Evolutionary conservation across 352 stramenopile genomes (phyloP).

Genomic region (Blastocystis sp.): DNA sequence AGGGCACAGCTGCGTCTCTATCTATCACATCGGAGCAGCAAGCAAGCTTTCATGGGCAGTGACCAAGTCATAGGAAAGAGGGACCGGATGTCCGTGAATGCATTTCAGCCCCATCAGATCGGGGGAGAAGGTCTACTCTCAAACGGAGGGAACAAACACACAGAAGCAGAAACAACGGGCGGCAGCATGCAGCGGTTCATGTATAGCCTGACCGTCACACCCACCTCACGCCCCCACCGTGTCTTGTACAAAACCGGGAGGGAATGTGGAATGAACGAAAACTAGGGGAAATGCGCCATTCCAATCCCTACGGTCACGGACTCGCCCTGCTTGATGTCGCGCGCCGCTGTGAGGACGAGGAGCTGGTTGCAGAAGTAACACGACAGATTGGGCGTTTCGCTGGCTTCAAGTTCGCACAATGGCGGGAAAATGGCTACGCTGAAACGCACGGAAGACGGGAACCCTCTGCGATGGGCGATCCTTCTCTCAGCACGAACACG

Average conservation of each 20-base stretch:
- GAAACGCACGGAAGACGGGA: not conserved
- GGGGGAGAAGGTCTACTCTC: not conserved
- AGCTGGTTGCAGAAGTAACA: slow-evolving; percentile 2
- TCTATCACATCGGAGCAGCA: not conserved
- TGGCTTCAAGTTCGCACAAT: not conserved
- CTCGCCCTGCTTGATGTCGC: not conserved
- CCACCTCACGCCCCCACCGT: not conserved
- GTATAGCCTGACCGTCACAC: not conserved
- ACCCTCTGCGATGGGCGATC: not conserved
- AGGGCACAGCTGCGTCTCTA: not conserved
- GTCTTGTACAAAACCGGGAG: not conserved
- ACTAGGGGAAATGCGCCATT: not conserved
- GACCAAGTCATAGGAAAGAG: not conserved
- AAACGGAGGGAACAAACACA: not conserved
- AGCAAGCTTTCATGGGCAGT: not conserved
- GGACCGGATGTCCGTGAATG: not conserved
- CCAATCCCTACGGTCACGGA: not conserved
- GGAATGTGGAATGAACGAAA: not conserved
- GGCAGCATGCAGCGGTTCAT: not conserved
- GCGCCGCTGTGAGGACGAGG: not conserved
- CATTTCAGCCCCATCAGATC: slow-evolving; percentile 14
- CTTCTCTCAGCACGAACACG: not conserved
- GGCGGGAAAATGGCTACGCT: not conserved
- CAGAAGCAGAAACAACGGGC: not conserved
- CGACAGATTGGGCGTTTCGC: not conserved